Evolutionary conservation across 1,284 basidiomycete species (phyloP).

Genomic region (Cutaneotrichosporon sp.): DNA sequence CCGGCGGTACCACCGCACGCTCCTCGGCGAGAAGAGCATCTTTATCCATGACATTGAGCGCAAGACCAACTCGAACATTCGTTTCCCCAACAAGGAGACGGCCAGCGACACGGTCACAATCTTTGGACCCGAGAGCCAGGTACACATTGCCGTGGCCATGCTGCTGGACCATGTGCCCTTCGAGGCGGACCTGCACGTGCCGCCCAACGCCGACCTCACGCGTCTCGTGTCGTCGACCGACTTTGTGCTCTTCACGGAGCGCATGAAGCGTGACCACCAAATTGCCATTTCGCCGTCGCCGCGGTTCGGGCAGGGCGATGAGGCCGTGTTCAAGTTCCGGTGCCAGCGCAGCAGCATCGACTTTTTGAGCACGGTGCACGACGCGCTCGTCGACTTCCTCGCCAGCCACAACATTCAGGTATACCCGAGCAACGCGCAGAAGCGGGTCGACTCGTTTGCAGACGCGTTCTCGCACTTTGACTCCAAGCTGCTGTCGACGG

Average conservation of each 20-base stretch:
- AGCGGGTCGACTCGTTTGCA: constrained; percentile 75
- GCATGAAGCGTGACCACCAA: constrained; percentile 88
- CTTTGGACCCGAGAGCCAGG: constrained; percentile 93
- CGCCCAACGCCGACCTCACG: constrained; percentile 71
- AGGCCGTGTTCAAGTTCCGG: constrained; percentile 84
- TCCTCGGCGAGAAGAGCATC: constrained; percentile 92
- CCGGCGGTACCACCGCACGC: constrained; percentile 85
- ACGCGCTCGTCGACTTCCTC: constrained; percentile 89
- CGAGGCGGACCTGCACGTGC: constrained; percentile 90
- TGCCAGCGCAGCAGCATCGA: constrained; percentile 92
- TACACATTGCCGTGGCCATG: constrained; percentile 95
- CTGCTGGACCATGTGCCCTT: constrained; percentile 94
- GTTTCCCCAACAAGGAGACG: constrained; percentile 92
- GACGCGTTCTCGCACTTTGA: constrained; percentile 96
- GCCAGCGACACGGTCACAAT: constrained; percentile 75
- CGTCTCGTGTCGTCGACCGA: constrained; percentile 69
- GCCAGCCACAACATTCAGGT: constrained; percentile 63
- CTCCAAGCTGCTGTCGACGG: constrained; percentile 80
- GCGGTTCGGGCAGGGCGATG: constrained; percentile 56
- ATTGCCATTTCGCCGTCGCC: constrained; percentile 73
- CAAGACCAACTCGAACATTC: constrained; percentile 90
- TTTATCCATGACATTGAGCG: constrained; percentile 95
- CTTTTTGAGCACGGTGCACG: constrained; percentile 79
- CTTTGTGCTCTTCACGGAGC: constrained; percentile 71
- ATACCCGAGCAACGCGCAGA: constrained; percentile 44